phyloP scores from a whole-genome alignment of 108 stramenopile genomes.

The Skeletonema costatum region DNA sequence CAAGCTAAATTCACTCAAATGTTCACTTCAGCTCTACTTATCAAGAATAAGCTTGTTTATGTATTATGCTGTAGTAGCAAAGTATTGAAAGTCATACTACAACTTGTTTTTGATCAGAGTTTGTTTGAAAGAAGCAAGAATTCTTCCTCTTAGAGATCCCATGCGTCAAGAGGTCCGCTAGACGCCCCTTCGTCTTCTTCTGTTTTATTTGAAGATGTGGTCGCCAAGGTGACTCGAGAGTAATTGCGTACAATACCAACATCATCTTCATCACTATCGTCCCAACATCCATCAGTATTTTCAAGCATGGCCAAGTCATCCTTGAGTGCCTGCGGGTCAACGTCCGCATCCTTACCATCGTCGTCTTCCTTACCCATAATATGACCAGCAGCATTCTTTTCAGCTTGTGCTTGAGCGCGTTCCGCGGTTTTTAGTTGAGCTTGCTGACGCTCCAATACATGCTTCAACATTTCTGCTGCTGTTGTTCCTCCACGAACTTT shows the following conservation, averaged over 20 bases:
- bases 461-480: conserved; percentile 92
- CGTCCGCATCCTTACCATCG: conserved; percentile 47
- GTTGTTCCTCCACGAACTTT: conserved; percentile 92
- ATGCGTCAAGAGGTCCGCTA: conserved; percentile 68
- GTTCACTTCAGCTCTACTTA: neutral
- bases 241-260: conserved; percentile 51
- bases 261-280: conserved; percentile 84
- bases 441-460: conserved; percentile 88
- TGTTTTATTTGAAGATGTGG: conserved; percentile 39
- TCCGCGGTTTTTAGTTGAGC: conserved; percentile 87
- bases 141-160: conserved; percentile 60
- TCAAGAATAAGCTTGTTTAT: neutral
- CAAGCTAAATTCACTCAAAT: neutral
- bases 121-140: neutral
- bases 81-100: neutral
- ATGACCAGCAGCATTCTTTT: conserved; percentile 85
- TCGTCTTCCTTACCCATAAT: conserved; percentile 79
- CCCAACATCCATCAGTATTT: conserved; percentile 89
- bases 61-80: neutral
- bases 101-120: conserved; percentile 1
- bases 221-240: conserved; percentile 56
- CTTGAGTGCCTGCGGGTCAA: conserved; percentile 59
- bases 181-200: conserved; percentile 35
- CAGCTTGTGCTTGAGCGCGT: conserved; percentile 75
- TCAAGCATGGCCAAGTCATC: conserved; percentile 77